A percentile compares a stretch with the other conserved stretches of the same genome.
phyloP scores from a whole-genome alignment of 2,329 filamentous ascomycete genomes.

The Aspergillus aculeatinus region DNA sequence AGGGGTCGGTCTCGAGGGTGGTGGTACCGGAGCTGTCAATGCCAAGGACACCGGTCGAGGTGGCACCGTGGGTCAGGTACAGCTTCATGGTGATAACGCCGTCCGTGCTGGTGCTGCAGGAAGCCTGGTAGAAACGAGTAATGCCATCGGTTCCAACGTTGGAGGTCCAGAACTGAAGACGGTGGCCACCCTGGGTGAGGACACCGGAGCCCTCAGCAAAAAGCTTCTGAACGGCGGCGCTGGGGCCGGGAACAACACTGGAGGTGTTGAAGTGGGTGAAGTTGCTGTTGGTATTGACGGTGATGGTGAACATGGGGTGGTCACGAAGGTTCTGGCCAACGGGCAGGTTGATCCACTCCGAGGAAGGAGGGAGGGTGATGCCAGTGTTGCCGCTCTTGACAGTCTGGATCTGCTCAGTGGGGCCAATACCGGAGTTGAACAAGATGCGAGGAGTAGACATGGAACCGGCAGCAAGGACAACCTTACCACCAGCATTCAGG shows the following conservation, averaged over 20 bases:
- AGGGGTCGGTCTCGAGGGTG: slow-evolving; percentile 15
- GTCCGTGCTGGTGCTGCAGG: slow-evolving; percentile 16
- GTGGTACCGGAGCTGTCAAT: slow-evolving; percentile 17
- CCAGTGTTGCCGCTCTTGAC: slow-evolving; percentile 47
- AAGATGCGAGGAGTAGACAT: slow-evolving; percentile 69
- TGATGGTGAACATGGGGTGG: slow-evolving; percentile 26
- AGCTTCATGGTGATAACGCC: slow-evolving; percentile 21
- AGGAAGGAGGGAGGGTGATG: slow-evolving; percentile 37
- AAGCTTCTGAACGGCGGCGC: slow-evolving; percentile 8
- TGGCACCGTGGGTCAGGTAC: slow-evolving; percentile 24
- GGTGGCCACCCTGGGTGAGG: slow-evolving; percentile 20
- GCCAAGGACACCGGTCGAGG: slow-evolving; percentile 19
- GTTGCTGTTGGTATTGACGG: slow-evolving; percentile 18
- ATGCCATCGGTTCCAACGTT: slow-evolving; percentile 18
- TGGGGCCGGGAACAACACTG: slow-evolving; percentile 12
- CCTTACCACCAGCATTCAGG: slow-evolving; percentile 61
- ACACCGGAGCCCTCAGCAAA: slow-evolving; percentile 16
- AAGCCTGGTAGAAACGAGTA: slow-evolving; percentile 25
- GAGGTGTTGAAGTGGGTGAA: slow-evolving; percentile 21
- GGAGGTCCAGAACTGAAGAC: slow-evolving; percentile 25
- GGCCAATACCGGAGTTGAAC: slow-evolving; percentile 67
- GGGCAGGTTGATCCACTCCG: slow-evolving; percentile 50
- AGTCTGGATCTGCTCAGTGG: slow-evolving; percentile 46
- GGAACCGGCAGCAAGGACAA: slow-evolving; percentile 66
- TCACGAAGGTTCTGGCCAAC: slow-evolving; percentile 52